These are phyloP conservation scores for Fusarium vanettenii DNA, from an alignment of 2,329 filamentous ascomycete species.

Conservation along the genomic window DNA sequence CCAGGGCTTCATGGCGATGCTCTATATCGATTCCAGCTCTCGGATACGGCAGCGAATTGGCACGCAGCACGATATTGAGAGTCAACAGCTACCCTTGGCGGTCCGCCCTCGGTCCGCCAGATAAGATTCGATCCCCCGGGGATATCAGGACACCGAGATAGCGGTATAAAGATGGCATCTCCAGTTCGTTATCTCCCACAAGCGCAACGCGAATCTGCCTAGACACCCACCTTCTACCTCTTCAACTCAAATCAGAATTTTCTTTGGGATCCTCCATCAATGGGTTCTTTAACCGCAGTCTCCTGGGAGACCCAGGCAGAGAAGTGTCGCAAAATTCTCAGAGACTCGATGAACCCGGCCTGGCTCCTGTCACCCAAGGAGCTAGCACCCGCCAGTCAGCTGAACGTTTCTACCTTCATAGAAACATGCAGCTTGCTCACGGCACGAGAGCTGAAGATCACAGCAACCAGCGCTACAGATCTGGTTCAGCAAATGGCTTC, in stretches of 20 bases:
- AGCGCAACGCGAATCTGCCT: neutral
- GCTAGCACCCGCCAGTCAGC: neutral
- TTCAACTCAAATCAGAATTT: neutral
- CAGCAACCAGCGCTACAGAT: neutral
- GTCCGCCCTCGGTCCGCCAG: neutral
- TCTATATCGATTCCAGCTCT: neutral
- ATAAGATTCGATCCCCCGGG: neutral
- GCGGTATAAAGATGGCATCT: neutral
- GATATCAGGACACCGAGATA: neutral
- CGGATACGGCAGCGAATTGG: neutral
- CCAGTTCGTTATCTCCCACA: neutral
- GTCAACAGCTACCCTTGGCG: neutral
- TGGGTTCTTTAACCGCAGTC: neutral
- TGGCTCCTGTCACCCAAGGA: slow-evolving; percentile 11
- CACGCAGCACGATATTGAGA: neutral
- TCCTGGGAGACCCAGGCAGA: slow-evolving; percentile 15
- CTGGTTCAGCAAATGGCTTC: neutral
- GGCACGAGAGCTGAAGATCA: slow-evolving; percentile 1
- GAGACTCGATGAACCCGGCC: slow-evolving; percentile 5
- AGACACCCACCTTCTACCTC: neutral
- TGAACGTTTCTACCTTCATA: neutral
- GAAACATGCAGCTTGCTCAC: neutral
- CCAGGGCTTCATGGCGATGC: neutral
- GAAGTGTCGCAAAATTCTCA: slow-evolving; percentile 8
- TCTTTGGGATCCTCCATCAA: neutral